Evolutionary conservation across 1,284 basidiomycete genomes (phyloP), one percentile per base, ranked within the genome.

Genomic region (Ustilago trichophora): DNA sequence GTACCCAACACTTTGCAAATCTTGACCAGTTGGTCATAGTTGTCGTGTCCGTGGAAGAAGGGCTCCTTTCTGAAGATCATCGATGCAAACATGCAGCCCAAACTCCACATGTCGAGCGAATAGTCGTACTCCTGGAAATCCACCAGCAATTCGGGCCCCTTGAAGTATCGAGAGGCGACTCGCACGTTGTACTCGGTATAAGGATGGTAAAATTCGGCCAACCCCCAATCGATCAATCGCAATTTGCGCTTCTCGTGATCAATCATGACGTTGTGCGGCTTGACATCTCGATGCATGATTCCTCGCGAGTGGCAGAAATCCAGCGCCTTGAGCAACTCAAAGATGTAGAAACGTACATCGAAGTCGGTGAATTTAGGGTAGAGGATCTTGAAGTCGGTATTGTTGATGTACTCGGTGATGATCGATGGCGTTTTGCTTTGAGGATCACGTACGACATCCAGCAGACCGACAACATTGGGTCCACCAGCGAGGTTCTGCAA

Each of bases 241-340:
- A 97, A 85, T 86, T 94, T 93, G 80, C 92, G 89, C 82, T 91
- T 90, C 78, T 97, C 92, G 80, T 98, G 94, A 83, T 98, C 96
- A 82, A 98, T 98, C 93, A 98, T 98, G 56, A 98, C 94, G 82
- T 98, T 98, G 84, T 97, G 93, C 5, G 96, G 95, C 82, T 98
- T 98, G 68, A 98, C 95, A 82, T 98, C 96, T 67, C 96, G 88
- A 52, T 98, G 96, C 93, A 98, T 98, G 82, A 98, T 98, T 12
- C 95, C 95, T 73, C 94, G 91, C 27, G 95, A 98, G 83, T 98
- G 96, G 79, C 93, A 97, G 81, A 90, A 98, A 83, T 98, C 95
- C 80, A 98, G 85, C 15, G 96, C 95, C 87, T 98, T 98, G 76
- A 98, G 87, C 60, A 98, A 86, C 83, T 98, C 94, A 72, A 90